Evolutionary conservation across 139 green algal genomes (phyloP), one percentile per base, ranked within the genome.

Genomic region (Dunaliella primolecta): DNA sequence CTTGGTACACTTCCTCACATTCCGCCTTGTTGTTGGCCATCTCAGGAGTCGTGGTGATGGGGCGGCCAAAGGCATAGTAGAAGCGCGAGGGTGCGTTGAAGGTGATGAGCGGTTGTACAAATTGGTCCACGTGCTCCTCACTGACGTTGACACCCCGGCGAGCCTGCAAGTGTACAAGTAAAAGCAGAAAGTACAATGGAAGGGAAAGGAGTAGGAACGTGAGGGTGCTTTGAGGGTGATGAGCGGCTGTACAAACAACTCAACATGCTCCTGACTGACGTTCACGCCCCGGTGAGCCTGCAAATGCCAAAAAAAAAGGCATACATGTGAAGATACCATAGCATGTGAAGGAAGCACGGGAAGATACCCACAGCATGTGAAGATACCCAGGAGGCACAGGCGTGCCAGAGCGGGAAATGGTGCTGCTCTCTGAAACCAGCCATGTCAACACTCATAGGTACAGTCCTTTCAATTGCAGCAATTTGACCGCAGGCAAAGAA

Each of bases 161-260:
- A 2, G 86, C 84, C 75, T 72, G 72, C 21, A 29, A 25, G 33
- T n/a, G n/a, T n/a, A n/a, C n/a, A 80, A 32, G 29, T 36, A 31
- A 80, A 80, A 80, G 32, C 75, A 80, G 32, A 24, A 31, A 29
- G 75, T 80, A 36, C 25, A 23, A 80, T 23, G 32, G n/a, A n/a
- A n/a, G n/a, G n/a, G n/a, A n/a, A n/a, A n/a, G n/a, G n/a, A 99
- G 89, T 99, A 99, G 83, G 97, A 94, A 36, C 97, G 92, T 0
- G 92, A 89, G 29, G 89, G 86, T 33, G 86, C 46, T 55, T 88
- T 91, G 36, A 89, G 85, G 23, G 90, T 78, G 3, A 94, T 86
- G 57, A 98, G 36, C 0, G 94, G 91, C 27, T 87, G 83, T 32
- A 95, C 71, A 75, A 91, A 89, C 21, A n/a, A 38, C 32, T 89